A percentile compares a stretch with the other conserved stretches of the same genome.
Evolutionary conservation across 345 rosid genomes (phyloP).

Genomic region (Eucalyptus polybractea): DNA sequence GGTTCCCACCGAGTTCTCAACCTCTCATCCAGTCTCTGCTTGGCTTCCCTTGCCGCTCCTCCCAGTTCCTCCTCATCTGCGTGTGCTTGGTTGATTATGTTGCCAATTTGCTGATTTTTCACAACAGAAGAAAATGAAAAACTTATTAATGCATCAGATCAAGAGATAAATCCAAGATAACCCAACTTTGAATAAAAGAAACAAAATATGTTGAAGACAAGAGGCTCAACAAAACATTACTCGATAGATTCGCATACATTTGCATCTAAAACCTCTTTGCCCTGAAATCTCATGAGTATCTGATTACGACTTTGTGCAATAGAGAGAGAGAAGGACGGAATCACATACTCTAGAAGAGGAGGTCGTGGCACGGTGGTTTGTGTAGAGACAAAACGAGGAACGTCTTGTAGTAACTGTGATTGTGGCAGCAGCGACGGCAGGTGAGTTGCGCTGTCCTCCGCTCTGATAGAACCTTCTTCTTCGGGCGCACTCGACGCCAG

Average conservation of each 20-base stretch:
- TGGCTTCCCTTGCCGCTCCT: conserved; percentile 66
- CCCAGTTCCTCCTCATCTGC: conserved; percentile 42
- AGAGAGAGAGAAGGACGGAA: neutral
- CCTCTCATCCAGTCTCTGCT: conserved; percentile 61
- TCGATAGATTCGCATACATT: neutral
- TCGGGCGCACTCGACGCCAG: conserved; percentile 80
- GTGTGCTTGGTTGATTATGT: conserved; percentile 5
- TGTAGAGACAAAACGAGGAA: conserved; percentile 55
- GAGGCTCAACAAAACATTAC: neutral
- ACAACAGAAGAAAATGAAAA: neutral
- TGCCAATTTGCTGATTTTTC: conserved; percentile 1
- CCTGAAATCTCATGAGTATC: neutral
- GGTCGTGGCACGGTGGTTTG: conserved; percentile 29
- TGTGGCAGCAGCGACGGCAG: neutral
- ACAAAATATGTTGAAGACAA: neutral
- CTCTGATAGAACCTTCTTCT: conserved; percentile 50
- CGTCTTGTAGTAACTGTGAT: conserved; percentile 24
- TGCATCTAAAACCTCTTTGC: neutral
- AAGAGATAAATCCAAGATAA: neutral
- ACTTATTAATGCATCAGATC: neutral
- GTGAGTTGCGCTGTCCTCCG: conserved; percentile 18
- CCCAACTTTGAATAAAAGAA: neutral
- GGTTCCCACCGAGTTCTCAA: conserved; percentile 30
- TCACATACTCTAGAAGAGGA: conserved; percentile 8
- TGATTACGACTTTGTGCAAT: neutral